phyloP scores from a whole-genome alignment of 2,329 filamentous ascomycete species.

The Saccharata proteae region DNA sequence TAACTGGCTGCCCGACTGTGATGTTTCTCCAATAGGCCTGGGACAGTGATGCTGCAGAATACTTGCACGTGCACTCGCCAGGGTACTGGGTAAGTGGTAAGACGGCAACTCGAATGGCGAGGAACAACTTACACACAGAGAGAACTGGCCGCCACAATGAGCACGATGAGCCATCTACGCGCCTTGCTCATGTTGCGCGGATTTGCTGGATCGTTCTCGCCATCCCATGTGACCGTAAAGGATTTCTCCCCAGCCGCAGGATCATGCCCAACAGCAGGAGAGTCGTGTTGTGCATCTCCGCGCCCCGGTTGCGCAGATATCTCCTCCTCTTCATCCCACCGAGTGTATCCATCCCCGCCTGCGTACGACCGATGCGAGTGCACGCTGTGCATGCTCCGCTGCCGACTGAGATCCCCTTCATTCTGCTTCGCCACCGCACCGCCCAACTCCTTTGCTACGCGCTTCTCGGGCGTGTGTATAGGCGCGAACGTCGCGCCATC shows the following conservation, averaged over 20 bases:
- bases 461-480: no score
- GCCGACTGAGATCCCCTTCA: no score
- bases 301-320: conserved; percentile 3
- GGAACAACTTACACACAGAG: conserved; percentile 70
- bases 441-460: no score
- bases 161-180: conserved; percentile 70
- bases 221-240: conserved; percentile 66
- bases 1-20: no score
- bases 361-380: conserved; percentile 17
- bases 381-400: conserved; percentile 6
- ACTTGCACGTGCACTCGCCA: no score
- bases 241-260: conserved; percentile 24
- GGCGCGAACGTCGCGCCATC: no score
- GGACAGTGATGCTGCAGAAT: neutral
- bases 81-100: neutral
- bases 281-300: conserved; percentile 10
- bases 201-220: conserved; percentile 53
- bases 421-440: no score
- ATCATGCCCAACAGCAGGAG: conserved; percentile 14
- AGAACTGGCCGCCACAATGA: conserved; percentile 61
- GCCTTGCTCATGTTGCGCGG: conserved; percentile 54
- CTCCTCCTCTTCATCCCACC: conserved; percentile 17
- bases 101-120: conserved; percentile 5
- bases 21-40: no score
- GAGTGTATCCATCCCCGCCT: conserved; percentile 26